Evolutionary conservation across 2,329 filamentous ascomycete species (phyloP), one percentile per base, ranked within the genome.

Genomic region (Chrysosporium keratinophilum): DNA sequence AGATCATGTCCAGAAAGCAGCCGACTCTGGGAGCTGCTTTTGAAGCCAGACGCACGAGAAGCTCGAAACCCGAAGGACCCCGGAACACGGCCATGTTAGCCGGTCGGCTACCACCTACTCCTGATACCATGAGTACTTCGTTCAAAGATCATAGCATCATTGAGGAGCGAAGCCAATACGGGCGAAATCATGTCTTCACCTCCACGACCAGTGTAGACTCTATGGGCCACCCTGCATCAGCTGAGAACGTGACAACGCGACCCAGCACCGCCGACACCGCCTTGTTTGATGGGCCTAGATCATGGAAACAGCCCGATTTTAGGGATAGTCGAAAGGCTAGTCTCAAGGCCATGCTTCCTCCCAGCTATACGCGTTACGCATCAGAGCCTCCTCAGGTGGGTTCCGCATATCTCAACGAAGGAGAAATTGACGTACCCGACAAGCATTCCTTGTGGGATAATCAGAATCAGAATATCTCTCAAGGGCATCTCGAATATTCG

Each of bases 121-220:
- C 70, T 2, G 70, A 72, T 50, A 72, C 70, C 1, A 72, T 72
- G 70, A 71, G 67, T 45, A 72, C 69, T 2, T 66, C 67, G 45
- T 62, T 66, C 49, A 64, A 63, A 19, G 60, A 60, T 6, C 61
- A 60, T 1, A 72, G 68, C 48, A 66, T 67, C 49, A 58, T 60
- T 31, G 62, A 61, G 1, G 65, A 63, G 28, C 67, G 63, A 47
- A 62, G 62, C 39, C 58, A 58, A 11, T 50, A 56, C 17, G 63
- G 66, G 19, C 57, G 57, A 14, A 53, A 44, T 35, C 41, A 41
- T 11, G 5, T 46, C 12, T 42, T 39, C 11, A 56, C 50, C 35
- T 54, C 56, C 20, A 57, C 62, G 33, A 61, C 62, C 10, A 42
- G 59, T n/a, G 60, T 59, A 5, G 59, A 56, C 17, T 56, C 57